Evolutionary conservation across 306 rosid species (phyloP), one percentile per base, ranked within the genome.

Genomic region (Acacia acuminata): DNA sequence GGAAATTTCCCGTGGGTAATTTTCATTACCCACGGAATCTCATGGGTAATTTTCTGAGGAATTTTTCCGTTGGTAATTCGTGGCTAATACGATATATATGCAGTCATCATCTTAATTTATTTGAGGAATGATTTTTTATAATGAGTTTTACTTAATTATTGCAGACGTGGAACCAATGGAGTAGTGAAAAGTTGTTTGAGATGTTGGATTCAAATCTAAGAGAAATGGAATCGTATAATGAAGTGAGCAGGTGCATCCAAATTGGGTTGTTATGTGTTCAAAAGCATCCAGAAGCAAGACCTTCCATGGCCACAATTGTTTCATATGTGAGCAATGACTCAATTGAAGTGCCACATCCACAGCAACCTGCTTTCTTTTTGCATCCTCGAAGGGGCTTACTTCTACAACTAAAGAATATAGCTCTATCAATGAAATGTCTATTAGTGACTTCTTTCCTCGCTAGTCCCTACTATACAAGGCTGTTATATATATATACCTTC

Each of bases 211-310:
- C 84, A 6, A 40, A 50, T 4, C 6, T 90, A 10, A 25, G 12
- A 42, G 63, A 74, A 7, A 69, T 77, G 60, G 78, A 16, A 24
- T 70, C 75, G 2, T 56, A 65, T 17, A 27, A 10, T 22, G 87
- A 87, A 87, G 81, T 87, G 20, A 74, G 50, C 1, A 82, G 86
- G 76, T 87, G 91, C 66, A 81, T 87, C 14, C 84, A 87, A 1
- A 82, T 90, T 8, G 90, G 89, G 7, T 71, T 89, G 16, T 65
- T 87, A 20, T 86, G 89, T 71, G 86, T 76, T 77, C 83, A 87
- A 34, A 85, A 80, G 70, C 66, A 81, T 76, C 78, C 81, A 25
- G 82, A 20, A 3, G 34, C 53, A 10, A 70, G 75, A 15, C 75
- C 75, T 70, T 22, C 75, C 34, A n/a, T 70, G 75, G 34, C 9